These are phyloP conservation scores for Leishmania lainsoni DNA, from an alignment of 208 protist genomes.

Conservation along the genomic window DNA sequence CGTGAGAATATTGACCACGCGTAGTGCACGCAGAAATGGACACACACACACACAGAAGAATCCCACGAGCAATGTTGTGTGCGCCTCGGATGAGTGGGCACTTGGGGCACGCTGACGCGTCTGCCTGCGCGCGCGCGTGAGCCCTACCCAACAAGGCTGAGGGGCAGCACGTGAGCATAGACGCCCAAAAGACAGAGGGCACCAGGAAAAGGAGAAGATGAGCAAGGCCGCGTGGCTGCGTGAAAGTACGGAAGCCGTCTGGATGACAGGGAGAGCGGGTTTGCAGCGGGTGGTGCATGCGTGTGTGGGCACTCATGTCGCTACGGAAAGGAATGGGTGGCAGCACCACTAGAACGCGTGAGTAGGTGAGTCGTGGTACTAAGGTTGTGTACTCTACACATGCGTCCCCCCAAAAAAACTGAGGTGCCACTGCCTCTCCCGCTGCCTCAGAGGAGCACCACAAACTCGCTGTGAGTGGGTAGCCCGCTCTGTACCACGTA, in stretches of 20 bases:
- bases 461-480: conserved; percentile 8
- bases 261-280: too few relatives aligned
- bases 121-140: background rate
- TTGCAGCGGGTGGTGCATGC: background rate
- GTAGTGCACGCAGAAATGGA: background rate
- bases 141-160: background rate
- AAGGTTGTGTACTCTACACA: background rate
- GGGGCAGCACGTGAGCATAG: background rate
- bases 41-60: background rate
- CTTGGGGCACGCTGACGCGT: background rate
- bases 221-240: too few relatives aligned
- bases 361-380: background rate
- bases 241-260: too few relatives aligned
- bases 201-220: too few relatives aligned
- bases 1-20: background rate
- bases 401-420: background rate
- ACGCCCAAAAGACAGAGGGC: background rate
- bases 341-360: background rate
- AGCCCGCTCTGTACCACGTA: conserved; percentile 46
- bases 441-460: conserved; percentile 10
- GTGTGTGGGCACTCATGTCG: background rate
- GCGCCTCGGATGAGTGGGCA: background rate
- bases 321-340: background rate
- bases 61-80: background rate
- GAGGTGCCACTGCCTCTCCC: background rate